phyloP scores from a whole-genome alignment of 2,329 filamentous ascomycete species.

The Xylaria sp. region DNA sequence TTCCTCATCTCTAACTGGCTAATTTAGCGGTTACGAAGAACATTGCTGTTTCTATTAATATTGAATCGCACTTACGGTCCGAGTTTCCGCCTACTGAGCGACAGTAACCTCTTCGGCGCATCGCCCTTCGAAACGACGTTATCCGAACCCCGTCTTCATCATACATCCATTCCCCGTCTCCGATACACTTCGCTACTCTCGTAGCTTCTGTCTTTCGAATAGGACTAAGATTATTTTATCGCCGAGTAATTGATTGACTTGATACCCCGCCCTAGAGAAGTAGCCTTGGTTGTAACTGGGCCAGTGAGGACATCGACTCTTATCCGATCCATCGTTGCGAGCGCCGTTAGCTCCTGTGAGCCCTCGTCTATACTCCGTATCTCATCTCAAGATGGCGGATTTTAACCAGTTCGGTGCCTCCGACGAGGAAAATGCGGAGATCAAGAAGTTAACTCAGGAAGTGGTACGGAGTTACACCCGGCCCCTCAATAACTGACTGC shows the following conservation, averaged over 20 bases:
- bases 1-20: background rate
- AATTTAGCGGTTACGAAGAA: background rate
- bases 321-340: background rate
- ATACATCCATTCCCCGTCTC: conserved; percentile 4
- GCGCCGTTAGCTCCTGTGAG: conserved; percentile 1
- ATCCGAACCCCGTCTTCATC: conserved; percentile 3
- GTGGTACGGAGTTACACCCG: conserved; percentile 68
- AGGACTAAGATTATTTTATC: background rate
- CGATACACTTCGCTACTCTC: background rate
- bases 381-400: conserved; percentile 69
- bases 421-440: conserved; percentile 84
- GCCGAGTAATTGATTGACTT: background rate
- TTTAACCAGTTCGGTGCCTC: conserved; percentile 75
- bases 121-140: background rate
- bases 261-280: background rate
- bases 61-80: background rate
- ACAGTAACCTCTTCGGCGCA: conserved; percentile 14
- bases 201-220: background rate
- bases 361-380: background rate
- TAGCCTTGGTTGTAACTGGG: conserved; percentile 1
- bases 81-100: background rate
- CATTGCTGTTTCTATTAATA: conserved; percentile 2
- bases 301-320: conserved; percentile 3
- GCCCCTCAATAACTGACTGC: background rate
- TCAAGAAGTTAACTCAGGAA: conserved; percentile 80